A percentile compares a stretch with the other conserved stretches of the same genome.
Conservation (phyloP, 164 flowering plant genomes). For the Umbilicus rupestris region DNA sequence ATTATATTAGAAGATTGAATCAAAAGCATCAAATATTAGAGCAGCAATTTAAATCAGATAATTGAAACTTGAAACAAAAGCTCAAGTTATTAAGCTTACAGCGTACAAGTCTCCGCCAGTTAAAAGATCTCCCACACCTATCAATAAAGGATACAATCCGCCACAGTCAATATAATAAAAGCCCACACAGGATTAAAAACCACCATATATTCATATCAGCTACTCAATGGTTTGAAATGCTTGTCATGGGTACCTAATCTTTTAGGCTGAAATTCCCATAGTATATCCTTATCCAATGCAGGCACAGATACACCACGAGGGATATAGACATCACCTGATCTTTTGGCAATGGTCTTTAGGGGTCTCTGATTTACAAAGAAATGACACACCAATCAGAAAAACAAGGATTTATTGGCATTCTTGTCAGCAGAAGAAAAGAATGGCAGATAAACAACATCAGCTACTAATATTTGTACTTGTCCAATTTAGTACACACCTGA, state of each 20-base stretch:
- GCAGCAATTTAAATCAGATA: neutral
- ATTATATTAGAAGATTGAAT: slow-evolving; percentile 1
- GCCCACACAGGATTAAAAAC: neutral
- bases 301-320: slow-evolving; percentile 99
- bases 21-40: neutral
- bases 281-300: slow-evolving; percentile 88
- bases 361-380: slow-evolving; percentile 75
- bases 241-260: slow-evolving; percentile 49
- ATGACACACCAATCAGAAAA: neutral
- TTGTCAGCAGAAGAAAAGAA: neutral
- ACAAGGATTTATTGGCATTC: neutral
- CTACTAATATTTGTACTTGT: neutral
- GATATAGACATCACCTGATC: slow-evolving; percentile 95
- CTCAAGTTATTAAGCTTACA: slow-evolving; percentile 37
- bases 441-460: neutral
- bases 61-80: neutral
- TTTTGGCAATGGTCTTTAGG: slow-evolving; percentile 84
- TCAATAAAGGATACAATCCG: slow-evolving; percentile 8
- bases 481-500: slow-evolving; percentile 47
- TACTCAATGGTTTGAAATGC: neutral
- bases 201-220: neutral
- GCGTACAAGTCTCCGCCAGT: slow-evolving; percentile 98
- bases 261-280: slow-evolving; percentile 94
- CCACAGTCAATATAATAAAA: neutral
- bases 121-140: slow-evolving; percentile 88